Percentiles rank a stretch among this genome's conserved stretches.
phyloP scores from a whole-genome alignment of 352 stramenopile genomes.

The Vaucheria bursata region DNA sequence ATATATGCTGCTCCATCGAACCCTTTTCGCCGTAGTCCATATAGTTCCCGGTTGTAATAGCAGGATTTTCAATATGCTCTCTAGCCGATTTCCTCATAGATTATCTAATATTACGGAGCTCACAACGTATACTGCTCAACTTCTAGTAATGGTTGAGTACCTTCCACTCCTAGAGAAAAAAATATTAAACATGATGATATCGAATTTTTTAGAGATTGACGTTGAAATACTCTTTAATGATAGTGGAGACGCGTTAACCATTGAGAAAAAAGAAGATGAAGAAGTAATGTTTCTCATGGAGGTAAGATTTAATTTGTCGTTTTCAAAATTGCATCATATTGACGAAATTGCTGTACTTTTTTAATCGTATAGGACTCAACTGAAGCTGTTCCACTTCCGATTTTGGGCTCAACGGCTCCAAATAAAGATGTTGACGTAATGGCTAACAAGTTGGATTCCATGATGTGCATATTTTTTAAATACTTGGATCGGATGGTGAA shows the following conservation, averaged over 20 bases:
- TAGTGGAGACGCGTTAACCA: slow-evolving; percentile 54
- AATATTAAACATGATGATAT: slow-evolving; percentile 58
- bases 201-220: slow-evolving; percentile 67
- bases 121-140: too few relatives aligned
- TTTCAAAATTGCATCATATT: too few relatives aligned
- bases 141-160: slow-evolving; percentile 36
- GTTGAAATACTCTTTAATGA: slow-evolving; percentile 62
- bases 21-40: slow-evolving; percentile 26
- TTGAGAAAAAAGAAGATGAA: slow-evolving; percentile 50
- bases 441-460: slow-evolving; percentile 55
- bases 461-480: slow-evolving; percentile 58
- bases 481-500: slow-evolving; percentile 47
- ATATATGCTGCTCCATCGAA: slow-evolving; percentile 13
- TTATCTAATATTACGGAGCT: too few relatives aligned
- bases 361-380: too few relatives aligned
- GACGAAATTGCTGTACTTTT: too few relatives aligned
- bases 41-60: slow-evolving; percentile 36
- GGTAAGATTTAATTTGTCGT: not conserved
- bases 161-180: slow-evolving; percentile 40
- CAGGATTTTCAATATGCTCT: slow-evolving; percentile 44
- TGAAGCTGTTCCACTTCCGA: too few relatives aligned
- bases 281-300: slow-evolving; percentile 43
- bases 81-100: slow-evolving; percentile 36
- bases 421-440: slow-evolving; percentile 50
- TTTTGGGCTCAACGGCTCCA: too few relatives aligned